phyloP scores from a whole-genome alignment of 2,329 filamentous ascomycete species.

The Geoglossum cookeanum region DNA sequence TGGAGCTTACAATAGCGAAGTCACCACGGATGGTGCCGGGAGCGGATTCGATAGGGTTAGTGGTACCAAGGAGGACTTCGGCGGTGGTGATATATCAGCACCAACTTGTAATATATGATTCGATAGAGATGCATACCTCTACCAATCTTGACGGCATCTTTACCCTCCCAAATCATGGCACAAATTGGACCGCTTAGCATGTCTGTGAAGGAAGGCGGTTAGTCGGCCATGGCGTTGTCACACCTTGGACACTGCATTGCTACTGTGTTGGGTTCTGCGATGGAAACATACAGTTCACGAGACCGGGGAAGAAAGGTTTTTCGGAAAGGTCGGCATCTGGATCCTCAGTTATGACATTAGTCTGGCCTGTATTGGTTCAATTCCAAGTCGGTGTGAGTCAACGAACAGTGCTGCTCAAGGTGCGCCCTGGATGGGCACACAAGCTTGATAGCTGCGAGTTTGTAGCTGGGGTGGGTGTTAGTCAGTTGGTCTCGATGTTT shows the following conservation, averaged over 20 bases:
- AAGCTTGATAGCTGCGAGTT: conserved; percentile 97
- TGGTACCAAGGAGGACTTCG: conserved; percentile 80
- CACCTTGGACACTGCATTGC: neutral
- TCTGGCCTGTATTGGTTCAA: neutral
- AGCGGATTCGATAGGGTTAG: conserved; percentile 87
- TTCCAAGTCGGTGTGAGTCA: neutral
- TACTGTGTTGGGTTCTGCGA: neutral
- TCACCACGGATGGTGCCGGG: conserved; percentile 98
- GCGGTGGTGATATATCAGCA: conserved; percentile 5
- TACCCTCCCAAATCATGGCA: conserved; percentile 99
- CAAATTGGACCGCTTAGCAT: conserved; percentile 93
- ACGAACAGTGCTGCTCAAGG: conserved; percentile 85
- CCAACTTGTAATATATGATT: conserved; percentile 7
- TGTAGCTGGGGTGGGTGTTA: conserved; percentile 45
- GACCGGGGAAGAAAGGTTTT: conserved; percentile 94
- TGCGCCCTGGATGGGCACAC: conserved; percentile 74
- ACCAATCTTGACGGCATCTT: conserved; percentile 97
- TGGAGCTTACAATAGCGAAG: conserved; percentile 46
- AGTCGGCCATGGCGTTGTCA: neutral
- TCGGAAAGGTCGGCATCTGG: conserved; percentile 66
- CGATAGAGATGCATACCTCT: conserved; percentile 41
- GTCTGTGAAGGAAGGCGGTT: conserved; percentile 34
- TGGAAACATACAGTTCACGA: conserved; percentile 60
- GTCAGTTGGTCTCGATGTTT: conserved; percentile 8
- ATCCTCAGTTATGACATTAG: neutral